phyloP scores from a whole-genome alignment of 2,329 filamentous ascomycete genomes.

The Mollisiaceae sp. region DNA sequence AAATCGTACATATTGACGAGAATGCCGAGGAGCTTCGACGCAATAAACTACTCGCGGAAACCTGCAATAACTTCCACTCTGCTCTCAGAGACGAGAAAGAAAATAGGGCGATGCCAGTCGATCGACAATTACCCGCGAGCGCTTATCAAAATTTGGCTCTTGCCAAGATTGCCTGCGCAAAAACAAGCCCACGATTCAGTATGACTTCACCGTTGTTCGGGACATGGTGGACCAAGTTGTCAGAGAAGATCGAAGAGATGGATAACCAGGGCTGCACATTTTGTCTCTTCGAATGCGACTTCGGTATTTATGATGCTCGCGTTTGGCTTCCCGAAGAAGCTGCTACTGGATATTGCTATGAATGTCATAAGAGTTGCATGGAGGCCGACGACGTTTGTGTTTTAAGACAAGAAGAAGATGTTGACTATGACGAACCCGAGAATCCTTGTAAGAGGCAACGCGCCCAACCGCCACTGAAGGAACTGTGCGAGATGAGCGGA shows the following conservation, averaged over 20 bases:
- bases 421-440: neutral
- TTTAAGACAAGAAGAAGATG: neutral
- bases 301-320: conserved; percentile 23
- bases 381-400: neutral
- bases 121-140: neutral
- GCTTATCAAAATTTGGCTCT: neutral
- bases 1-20: neutral
- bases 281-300: conserved; percentile 28
- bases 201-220: neutral
- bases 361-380: conserved; percentile 18
- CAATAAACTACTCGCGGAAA: neutral
- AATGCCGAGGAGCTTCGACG: neutral
- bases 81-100: neutral
- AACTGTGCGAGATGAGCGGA: conserved; percentile 2
- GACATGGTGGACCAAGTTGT: neutral
- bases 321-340: conserved; percentile 28
- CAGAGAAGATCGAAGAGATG: neutral
- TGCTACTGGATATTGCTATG: conserved; percentile 24
- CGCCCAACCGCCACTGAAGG: conserved; percentile 14
- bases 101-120: neutral
- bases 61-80: neutral
- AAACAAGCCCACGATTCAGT: neutral
- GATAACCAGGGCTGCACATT: conserved; percentile 27
- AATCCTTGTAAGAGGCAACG: too few relatives aligned
- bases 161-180: conserved; percentile 5